A percentile compares a stretch with the other conserved stretches of the same genome.
Conservation (phyloP, 192 early-diverging fungal species). For the Coemansia sp. region DNA sequence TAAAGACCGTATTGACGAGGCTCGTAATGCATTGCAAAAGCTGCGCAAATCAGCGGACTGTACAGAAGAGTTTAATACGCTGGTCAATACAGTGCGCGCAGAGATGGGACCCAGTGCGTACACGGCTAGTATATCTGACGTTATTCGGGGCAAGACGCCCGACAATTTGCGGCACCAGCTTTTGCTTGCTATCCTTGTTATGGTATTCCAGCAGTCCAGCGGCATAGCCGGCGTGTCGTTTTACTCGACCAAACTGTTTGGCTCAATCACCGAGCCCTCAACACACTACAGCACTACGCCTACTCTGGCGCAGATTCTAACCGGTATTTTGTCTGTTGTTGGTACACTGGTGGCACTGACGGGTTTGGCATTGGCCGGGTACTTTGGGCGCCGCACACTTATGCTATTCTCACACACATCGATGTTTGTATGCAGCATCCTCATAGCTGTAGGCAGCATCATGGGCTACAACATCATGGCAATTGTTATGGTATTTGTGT, state of each 20-base stretch:
- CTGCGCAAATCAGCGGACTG: constrained; percentile 56
- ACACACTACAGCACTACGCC: constrained; percentile 19
- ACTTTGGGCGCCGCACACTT: constrained; percentile 64
- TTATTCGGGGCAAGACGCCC: constrained; percentile 55
- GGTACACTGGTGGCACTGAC: constrained; percentile 20
- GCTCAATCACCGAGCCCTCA: constrained; percentile 13
- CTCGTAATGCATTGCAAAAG: constrained; percentile 47
- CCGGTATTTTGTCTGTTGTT: constrained; percentile 25
- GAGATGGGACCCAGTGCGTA: constrained; percentile 14
- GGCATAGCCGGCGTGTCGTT: constrained; percentile 81
- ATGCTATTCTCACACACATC: constrained; percentile 62
- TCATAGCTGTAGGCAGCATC: constrained; percentile 62
- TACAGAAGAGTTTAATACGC: constrained; percentile 59
- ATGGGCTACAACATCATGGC: constrained; percentile 49
- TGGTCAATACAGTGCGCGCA: constrained; percentile 43
- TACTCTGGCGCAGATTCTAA: constrained; percentile 39
- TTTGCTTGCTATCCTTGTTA: constrained; percentile 59
- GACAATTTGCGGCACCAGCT: constrained; percentile 62
- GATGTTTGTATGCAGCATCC: constrained; percentile 58
- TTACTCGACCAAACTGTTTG: constrained; percentile 76
- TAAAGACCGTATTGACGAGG: constrained; percentile 55
- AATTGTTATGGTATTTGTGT: constrained; percentile 65
- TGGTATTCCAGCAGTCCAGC: constrained; percentile 73
- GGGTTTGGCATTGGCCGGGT: constrained; percentile 58
- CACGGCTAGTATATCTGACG: constrained; percentile 46